Evolutionary conservation across 2,329 filamentous ascomycete species (phyloP), one percentile per base, ranked within the genome.

Genomic region (Phialophora macrospora): DNA sequence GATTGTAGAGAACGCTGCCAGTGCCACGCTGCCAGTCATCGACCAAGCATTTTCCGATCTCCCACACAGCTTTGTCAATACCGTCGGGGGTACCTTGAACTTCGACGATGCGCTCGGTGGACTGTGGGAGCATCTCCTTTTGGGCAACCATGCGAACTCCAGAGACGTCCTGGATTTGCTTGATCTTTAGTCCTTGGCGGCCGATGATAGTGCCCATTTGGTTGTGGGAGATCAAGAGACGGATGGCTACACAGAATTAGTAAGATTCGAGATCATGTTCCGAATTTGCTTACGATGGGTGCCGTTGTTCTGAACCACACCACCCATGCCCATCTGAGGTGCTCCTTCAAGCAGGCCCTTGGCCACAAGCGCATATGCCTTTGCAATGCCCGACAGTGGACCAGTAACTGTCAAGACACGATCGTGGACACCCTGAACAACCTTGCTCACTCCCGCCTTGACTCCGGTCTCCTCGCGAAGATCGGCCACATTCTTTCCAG

Each of bases 131-230:
- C 95, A 99, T 99, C 76, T 99, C 95, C 82, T 99, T 99, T 80
- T 99, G 95, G 48, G 95, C 95, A 56, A 99, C 93, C 95, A 99
- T 99, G 76, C 95, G 93, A 65, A 98, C 95, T 71, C 93, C 93
- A 4, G 95, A 98, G 32, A 88, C 89, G 78, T 99, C 95, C 79
- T 99, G 95, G 73, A 99, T 99, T 78, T 97, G 92, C 86, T 99
- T 99, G 85, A 99, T 99, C 85, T 98, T 99, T 72, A 97, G 85
- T 66, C 95, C 95, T 78, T 96, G 91, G 71, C 93, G 89, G 74
- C 95, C 95, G 76, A 99, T 99, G 81, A 99, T 97, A 74, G 95
- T 99, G 69, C 95, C 95, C 95, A 99, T 99, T 81, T 99, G 95
- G 79, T 98, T 98, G 83, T 99, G 94, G 38, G 95, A 99, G 79